Evolutionary conservation across 2,329 filamentous ascomycete genomes (phyloP).

Genomic region (Tolypocladium endophyticum): DNA sequence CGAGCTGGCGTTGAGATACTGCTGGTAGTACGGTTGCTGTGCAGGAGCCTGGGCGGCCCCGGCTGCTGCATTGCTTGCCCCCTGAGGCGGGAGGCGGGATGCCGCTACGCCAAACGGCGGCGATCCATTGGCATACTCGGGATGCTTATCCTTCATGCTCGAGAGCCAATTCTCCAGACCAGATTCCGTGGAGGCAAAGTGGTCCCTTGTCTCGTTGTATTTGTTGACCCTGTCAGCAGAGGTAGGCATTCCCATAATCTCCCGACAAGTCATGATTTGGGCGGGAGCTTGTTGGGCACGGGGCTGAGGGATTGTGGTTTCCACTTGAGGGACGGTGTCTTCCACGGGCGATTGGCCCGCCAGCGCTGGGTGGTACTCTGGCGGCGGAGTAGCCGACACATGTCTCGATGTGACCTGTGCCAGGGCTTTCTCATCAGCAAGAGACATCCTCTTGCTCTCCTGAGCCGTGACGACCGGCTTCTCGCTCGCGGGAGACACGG

Average conservation of each 20-base stretch:
- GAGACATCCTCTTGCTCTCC: conserved; percentile 22
- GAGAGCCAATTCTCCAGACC: conserved; percentile 55
- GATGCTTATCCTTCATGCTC: conserved; percentile 31
- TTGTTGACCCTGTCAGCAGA: conserved; percentile 59
- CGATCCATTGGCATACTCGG: conserved; percentile 34
- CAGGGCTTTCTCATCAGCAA: conserved; percentile 34
- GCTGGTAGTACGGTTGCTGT: conserved; percentile 44
- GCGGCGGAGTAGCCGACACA: conserved; percentile 23
- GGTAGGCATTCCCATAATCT: conserved; percentile 63
- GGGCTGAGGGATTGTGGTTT: conserved; percentile 3
- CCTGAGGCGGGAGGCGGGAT: conserved; percentile 7
- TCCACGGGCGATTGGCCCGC: conserved; percentile 5
- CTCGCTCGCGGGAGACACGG: conserved; percentile 27
- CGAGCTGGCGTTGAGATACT: conserved; percentile 38
- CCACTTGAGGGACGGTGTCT: conserved; percentile 4
- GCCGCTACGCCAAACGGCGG: conserved; percentile 15
- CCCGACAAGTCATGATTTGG: conserved; percentile 52
- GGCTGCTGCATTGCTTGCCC: conserved; percentile 10
- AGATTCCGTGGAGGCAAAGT: conserved; percentile 63
- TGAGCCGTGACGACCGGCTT: conserved; percentile 11
- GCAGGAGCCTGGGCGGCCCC: conserved; percentile 11
- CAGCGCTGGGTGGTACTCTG: conserved; percentile 26
- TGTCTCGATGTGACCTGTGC: conserved; percentile 21
- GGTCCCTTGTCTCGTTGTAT: conserved; percentile 60
- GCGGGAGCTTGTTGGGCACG: conserved; percentile 5